These are phyloP conservation scores for Graphiopsis chlorocephala DNA, from an alignment of 2,329 filamentous ascomycete genomes.

Conservation along the genomic window DNA sequence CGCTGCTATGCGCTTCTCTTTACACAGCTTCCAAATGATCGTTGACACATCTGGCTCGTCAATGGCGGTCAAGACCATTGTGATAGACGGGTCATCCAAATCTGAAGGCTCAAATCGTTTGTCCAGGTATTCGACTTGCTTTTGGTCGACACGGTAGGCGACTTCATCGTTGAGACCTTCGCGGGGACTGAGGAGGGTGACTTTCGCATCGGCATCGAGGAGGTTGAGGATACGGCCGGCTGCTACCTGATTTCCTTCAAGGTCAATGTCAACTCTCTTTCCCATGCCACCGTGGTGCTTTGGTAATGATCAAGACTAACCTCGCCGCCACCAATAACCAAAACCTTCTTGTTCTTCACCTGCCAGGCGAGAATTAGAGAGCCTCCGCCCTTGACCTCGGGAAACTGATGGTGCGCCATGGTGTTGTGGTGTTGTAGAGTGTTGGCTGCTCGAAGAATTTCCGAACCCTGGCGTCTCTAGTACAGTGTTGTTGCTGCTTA, in stretches of 20 bases:
- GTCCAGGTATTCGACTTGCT: conserved; percentile 76
- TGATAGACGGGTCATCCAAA: conserved; percentile 64
- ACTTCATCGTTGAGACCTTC: conserved; percentile 86
- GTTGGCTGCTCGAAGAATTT: not conserved
- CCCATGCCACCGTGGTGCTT: not conserved
- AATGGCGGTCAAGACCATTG: conserved; percentile 90
- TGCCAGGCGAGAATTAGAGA: conserved; percentile 97
- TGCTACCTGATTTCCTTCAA: conserved; percentile 65
- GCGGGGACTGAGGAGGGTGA: conserved; percentile 79
- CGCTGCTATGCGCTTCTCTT: conserved; percentile 75
- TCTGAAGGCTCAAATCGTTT: conserved; percentile 84
- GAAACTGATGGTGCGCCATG: conserved; percentile 50
- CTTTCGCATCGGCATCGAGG: conserved; percentile 88
- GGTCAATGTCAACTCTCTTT: conserved; percentile 25
- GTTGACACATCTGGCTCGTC: conserved; percentile 92
- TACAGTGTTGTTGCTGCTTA: conserved; percentile 8
- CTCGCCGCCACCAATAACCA: conserved; percentile 95
- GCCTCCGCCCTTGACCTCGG: conserved; percentile 81
- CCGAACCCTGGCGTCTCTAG: not conserved
- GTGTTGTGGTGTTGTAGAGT: not conserved
- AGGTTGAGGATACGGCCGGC: conserved; percentile 91
- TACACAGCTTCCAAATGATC: conserved; percentile 89
- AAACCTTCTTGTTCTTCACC: conserved; percentile 78
- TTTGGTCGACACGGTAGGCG: conserved; percentile 70
- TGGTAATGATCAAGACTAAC: conserved; percentile 49